Conservation (phyloP, 2,329 filamentous ascomycete species). For the Westerdykella aurantiaca region DNA sequence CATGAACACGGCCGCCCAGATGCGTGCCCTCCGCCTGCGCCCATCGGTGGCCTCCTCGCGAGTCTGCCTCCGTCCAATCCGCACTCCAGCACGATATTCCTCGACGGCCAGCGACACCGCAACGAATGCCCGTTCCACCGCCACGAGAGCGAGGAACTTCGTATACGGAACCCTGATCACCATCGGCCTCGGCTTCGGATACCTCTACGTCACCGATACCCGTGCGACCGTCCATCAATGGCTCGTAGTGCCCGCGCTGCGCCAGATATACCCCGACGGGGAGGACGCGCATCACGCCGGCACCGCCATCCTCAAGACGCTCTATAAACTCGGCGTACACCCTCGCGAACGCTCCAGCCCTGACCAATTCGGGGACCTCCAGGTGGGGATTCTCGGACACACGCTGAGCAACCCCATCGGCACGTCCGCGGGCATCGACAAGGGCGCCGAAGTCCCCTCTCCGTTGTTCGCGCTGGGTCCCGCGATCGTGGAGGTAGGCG, state of each 20-base stretch:
- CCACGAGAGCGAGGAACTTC: slow-evolving; percentile 41
- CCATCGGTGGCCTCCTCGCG: slow-evolving; percentile 16
- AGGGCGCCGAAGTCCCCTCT: slow-evolving; percentile 84
- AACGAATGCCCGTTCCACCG: not conserved
- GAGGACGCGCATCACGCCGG: slow-evolving; percentile 89
- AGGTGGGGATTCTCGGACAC: slow-evolving; percentile 68
- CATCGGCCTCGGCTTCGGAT: slow-evolving; percentile 42
- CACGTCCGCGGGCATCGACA: slow-evolving; percentile 93
- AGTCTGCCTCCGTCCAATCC: slow-evolving; percentile 11
- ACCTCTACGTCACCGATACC: slow-evolving; percentile 51
- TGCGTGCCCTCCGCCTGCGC: slow-evolving; percentile 25
- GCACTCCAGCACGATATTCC: slow-evolving; percentile 18
- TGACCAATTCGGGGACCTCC: slow-evolving; percentile 36
- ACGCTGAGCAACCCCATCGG: slow-evolving; percentile 79
- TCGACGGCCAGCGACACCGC: slow-evolving; percentile 13
- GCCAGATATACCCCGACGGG: slow-evolving; percentile 63
- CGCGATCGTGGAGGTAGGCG: slow-evolving; percentile 85
- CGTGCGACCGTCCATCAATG: slow-evolving; percentile 50
- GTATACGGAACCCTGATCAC: slow-evolving; percentile 52
- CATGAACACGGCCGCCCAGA: slow-evolving; percentile 22
- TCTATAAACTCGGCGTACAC: slow-evolving; percentile 71
- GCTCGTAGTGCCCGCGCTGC: slow-evolving; percentile 55
- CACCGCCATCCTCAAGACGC: slow-evolving; percentile 61
- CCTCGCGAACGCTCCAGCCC: slow-evolving; percentile 69
- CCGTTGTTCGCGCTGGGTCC: slow-evolving; percentile 79